Evolutionary conservation across 805 yeast species (phyloP).

Genomic region (Candida nemodendra): DNA sequence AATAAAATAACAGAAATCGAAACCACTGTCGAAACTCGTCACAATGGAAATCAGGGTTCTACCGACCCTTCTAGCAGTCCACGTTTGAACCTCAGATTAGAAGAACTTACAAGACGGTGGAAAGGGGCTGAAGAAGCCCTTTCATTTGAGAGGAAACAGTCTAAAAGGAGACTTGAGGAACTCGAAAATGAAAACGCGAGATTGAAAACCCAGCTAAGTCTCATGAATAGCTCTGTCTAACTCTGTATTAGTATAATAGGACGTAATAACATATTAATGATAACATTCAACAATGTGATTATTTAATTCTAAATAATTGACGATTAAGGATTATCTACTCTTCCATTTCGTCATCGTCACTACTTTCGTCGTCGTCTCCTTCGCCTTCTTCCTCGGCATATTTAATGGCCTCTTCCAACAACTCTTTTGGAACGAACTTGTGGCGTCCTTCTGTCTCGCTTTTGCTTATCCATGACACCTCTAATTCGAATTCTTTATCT

Average conservation of each 20-base stretch:
- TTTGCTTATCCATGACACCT: constrained; percentile 81
- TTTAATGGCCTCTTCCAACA: constrained; percentile 79
- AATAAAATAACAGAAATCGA: constrained; percentile 4
- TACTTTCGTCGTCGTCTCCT: constrained; percentile 59
- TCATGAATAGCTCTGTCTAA: too few species aligned
- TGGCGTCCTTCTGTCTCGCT: constrained; percentile 80
- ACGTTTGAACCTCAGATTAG: constrained; percentile 45
- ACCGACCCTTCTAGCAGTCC: constrained; percentile 27
- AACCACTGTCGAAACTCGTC: not conserved
- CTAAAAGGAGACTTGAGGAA: constrained; percentile 48
- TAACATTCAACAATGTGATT: too few species aligned
- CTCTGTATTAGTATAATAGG: not conserved
- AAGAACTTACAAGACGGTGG: constrained; percentile 64
- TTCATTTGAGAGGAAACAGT: constrained; percentile 57
- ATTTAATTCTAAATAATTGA: not conserved
- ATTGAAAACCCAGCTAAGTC: constrained; percentile 22
- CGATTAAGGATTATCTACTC: constrained; percentile 13
- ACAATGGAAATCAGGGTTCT: not conserved
- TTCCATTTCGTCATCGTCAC: constrained; percentile 35
- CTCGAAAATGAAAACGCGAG: constrained; percentile 54
- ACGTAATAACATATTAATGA: too few species aligned
- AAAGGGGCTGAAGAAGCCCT: constrained; percentile 70
- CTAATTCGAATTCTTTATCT: constrained; percentile 95
- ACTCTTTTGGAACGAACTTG: constrained; percentile 72
- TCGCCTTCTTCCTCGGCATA: constrained; percentile 81